Conservation (phyloP, 257 asterid genomes). For the Oldenlandia corymbosa region DNA sequence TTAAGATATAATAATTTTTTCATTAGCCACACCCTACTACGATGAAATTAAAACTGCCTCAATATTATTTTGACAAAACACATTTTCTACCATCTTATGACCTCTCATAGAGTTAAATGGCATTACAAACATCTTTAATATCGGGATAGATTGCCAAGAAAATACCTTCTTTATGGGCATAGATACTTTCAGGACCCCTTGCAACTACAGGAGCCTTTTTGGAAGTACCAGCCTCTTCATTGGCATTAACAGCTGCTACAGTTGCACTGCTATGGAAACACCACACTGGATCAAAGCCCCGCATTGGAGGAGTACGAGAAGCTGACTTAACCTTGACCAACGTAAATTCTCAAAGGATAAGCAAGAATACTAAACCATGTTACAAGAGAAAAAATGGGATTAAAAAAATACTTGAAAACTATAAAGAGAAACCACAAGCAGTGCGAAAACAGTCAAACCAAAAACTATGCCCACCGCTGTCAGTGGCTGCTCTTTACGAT, state of each 20-base stretch:
- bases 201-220: slow-evolving; percentile 17
- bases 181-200: slow-evolving; percentile 17
- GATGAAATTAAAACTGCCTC: background rate
- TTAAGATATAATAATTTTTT: slow-evolving; percentile 14
- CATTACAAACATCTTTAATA: background rate
- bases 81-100: background rate
- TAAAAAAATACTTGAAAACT: no score
- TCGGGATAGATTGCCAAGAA: no score
- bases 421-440: no score
- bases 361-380: background rate
- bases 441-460: no score
- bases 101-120: background rate
- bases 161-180: slow-evolving; percentile 24
- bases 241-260: slow-evolving; percentile 6
- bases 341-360: background rate
- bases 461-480: no score
- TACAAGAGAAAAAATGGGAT: no score
- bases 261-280: slow-evolving; percentile 15
- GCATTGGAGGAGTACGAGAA: slow-evolving; percentile 7
- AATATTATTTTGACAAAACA: background rate
- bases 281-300: no score
- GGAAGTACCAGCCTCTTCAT: slow-evolving; percentile 13
- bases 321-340: slow-evolving; percentile 25
- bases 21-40: background rate
- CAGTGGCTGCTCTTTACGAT: no score